Evolutionary conservation across 2,329 filamentous ascomycete species (phyloP).

Genomic region (Sclerotinia subarctica): DNA sequence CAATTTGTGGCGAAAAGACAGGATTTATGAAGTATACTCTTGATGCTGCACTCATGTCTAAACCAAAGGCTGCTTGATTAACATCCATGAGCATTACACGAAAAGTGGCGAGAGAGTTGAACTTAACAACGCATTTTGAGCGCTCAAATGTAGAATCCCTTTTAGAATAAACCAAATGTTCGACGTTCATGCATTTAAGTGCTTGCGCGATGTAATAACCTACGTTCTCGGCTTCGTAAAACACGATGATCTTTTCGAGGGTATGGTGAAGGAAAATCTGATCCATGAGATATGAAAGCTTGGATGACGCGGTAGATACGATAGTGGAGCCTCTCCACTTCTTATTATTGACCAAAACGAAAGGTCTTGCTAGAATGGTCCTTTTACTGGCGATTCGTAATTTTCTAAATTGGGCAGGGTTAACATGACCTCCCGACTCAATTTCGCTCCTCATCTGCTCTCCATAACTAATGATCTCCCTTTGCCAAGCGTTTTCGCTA

Average conservation of each 20-base stretch:
- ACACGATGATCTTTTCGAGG: slow-evolving; percentile 83
- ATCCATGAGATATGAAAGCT: slow-evolving; percentile 81
- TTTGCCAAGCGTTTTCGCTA: background rate
- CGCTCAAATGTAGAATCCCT: slow-evolving; percentile 58
- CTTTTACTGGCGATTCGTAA: slow-evolving; percentile 32
- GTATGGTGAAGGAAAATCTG: slow-evolving; percentile 64
- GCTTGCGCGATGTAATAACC: slow-evolving; percentile 83
- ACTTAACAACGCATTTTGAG: slow-evolving; percentile 73
- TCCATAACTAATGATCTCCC: background rate
- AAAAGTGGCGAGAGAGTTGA: slow-evolving; percentile 50
- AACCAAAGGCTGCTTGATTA: slow-evolving; percentile 80
- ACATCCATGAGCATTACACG: slow-evolving; percentile 86
- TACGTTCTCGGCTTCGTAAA: slow-evolving; percentile 85
- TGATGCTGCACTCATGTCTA: slow-evolving; percentile 80
- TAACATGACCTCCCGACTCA: background rate
- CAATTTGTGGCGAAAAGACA: slow-evolving; percentile 78
- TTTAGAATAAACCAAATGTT: slow-evolving; percentile 66
- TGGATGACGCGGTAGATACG: slow-evolving; percentile 79
- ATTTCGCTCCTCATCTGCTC: background rate
- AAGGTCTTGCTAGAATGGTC: background rate
- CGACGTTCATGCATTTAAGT: slow-evolving; percentile 67
- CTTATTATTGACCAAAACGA: background rate
- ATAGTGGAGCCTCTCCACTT: slow-evolving; percentile 34
- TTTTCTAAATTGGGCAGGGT: slow-evolving; percentile 1
- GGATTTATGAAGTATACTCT: slow-evolving; percentile 88